Conservation (phyloP, 768 basidiomycete species). For the Lepiota brunneoincarnata region DNA sequence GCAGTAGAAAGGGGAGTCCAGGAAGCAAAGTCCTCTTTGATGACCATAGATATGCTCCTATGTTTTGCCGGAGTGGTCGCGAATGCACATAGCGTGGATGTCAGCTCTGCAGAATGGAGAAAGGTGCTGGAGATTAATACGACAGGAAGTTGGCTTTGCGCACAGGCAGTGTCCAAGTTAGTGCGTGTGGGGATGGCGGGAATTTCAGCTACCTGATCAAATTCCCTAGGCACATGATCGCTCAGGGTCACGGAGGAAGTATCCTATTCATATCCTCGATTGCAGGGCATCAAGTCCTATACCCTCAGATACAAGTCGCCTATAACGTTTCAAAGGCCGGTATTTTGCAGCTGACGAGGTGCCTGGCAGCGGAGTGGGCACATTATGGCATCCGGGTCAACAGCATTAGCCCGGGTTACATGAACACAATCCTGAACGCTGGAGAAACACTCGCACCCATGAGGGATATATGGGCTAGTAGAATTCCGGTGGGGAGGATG, state of each 20-base stretch:
- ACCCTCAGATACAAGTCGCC: slow-evolving; percentile 38
- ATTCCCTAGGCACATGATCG: slow-evolving; percentile 35
- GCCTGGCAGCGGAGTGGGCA: slow-evolving; percentile 41
- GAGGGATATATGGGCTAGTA: slow-evolving; percentile 33
- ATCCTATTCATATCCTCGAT: slow-evolving; percentile 43
- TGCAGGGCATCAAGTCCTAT: slow-evolving; percentile 39
- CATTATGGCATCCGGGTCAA: slow-evolving; percentile 40
- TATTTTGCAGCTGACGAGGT: slow-evolving; percentile 34
- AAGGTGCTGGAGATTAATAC: slow-evolving; percentile 38
- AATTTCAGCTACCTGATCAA: background rate
- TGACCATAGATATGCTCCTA: slow-evolving; percentile 33
- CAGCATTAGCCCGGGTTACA: slow-evolving; percentile 41
- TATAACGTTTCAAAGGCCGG: slow-evolving; percentile 44
- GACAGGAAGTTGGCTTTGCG: slow-evolving; percentile 44
- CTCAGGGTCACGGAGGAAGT: slow-evolving; percentile 36
- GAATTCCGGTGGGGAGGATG: slow-evolving; percentile 43
- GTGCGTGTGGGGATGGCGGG: background rate
- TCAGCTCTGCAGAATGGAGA: slow-evolving; percentile 31
- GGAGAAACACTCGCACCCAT: slow-evolving; percentile 28
- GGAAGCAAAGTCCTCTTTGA: slow-evolving; percentile 24
- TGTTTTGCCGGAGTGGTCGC: slow-evolving; percentile 43
- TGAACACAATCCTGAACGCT: slow-evolving; percentile 40
- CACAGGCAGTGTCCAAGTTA: slow-evolving; percentile 38
- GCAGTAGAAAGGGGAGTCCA: slow-evolving; percentile 23
- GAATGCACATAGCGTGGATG: slow-evolving; percentile 28